Conservation (phyloP, 1,284 basidiomycete genomes). For the Calocybe gambosa region DNA sequence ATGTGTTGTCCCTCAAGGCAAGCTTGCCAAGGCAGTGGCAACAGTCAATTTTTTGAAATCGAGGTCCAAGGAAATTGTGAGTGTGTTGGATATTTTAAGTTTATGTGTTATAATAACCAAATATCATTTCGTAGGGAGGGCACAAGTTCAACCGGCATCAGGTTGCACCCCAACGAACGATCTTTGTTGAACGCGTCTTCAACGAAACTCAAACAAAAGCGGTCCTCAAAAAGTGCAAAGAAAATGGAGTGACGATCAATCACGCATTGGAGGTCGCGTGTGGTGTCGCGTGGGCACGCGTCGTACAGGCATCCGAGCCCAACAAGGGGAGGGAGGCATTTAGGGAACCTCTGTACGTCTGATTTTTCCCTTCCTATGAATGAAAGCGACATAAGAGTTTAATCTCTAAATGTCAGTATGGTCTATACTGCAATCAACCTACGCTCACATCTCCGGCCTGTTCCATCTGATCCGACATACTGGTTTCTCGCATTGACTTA, state of each 20-base stretch:
- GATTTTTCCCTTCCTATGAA: constrained; percentile 2
- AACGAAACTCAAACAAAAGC: constrained; percentile 22
- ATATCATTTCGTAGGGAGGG: constrained; percentile 26
- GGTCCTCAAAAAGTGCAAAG: constrained; percentile 35
- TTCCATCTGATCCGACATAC: constrained; percentile 24
- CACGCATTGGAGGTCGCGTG: constrained; percentile 42
- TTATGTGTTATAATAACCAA: too few species aligned
- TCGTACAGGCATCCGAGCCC: constrained; percentile 11
- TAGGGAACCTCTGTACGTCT: constrained; percentile 31
- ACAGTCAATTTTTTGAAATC: constrained; percentile 31
- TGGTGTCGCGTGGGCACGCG: constrained; percentile 38
- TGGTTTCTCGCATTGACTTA: constrained; percentile 46
- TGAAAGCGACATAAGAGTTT: not conserved
- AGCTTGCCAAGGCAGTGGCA: constrained; percentile 23
- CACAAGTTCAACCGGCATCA: constrained; percentile 32
- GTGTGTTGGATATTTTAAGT: constrained; percentile 2
- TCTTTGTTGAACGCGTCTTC: constrained; percentile 32
- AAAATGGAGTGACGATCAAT: constrained; percentile 42
- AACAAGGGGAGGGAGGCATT: constrained; percentile 11
- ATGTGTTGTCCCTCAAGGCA: constrained; percentile 16
- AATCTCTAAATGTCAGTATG: constrained; percentile 26
- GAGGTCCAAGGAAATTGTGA: constrained; percentile 29
- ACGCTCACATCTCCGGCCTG: constrained; percentile 31
- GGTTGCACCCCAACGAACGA: constrained; percentile 26
- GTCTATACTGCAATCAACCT: constrained; percentile 48